phyloP scores from a whole-genome alignment of 2,329 filamentous ascomycete genomes.

The Torrubiellomyces zombiae region DNA sequence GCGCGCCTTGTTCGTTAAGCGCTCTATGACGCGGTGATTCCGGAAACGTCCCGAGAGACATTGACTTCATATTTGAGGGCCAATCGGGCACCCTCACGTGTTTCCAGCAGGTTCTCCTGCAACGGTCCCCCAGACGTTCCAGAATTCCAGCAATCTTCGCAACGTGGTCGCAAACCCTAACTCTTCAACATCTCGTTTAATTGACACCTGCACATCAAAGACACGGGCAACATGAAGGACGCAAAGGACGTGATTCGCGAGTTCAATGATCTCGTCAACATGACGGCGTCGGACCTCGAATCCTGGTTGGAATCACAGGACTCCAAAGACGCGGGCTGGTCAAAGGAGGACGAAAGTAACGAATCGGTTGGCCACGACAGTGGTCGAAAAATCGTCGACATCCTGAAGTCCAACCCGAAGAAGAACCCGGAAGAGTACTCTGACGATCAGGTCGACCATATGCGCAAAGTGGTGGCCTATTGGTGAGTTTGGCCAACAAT shows the following conservation, averaged over 20 bases:
- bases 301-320: slow-evolving; percentile 43
- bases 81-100: no score
- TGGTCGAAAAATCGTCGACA: slow-evolving; percentile 45
- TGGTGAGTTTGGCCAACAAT: slow-evolving; percentile 22
- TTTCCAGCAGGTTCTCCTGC: no score
- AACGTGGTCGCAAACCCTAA: no score
- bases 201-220: no score
- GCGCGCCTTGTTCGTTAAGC: no score
- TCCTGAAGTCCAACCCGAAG: slow-evolving; percentile 42
- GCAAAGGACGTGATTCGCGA: slow-evolving; percentile 26
- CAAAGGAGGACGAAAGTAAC: slow-evolving; percentile 36
- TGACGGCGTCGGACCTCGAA: slow-evolving; percentile 42
- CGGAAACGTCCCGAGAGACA: no score
- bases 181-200: no score
- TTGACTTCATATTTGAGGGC: no score
- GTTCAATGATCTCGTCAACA: slow-evolving; percentile 52
- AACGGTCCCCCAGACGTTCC: no score
- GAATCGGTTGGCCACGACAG: slow-evolving; percentile 49
- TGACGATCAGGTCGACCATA: slow-evolving; percentile 37
- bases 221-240: slow-evolving; percentile 7
- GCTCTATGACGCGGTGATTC: no score
- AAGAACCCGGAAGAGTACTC: slow-evolving; percentile 40
- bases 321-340: slow-evolving; percentile 42
- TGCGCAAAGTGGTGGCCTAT: slow-evolving; percentile 47
- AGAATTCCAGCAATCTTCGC: no score